Base-by-base conservation (phyloP, 257 asterid species). In the Gentiana straminea region DNA sequence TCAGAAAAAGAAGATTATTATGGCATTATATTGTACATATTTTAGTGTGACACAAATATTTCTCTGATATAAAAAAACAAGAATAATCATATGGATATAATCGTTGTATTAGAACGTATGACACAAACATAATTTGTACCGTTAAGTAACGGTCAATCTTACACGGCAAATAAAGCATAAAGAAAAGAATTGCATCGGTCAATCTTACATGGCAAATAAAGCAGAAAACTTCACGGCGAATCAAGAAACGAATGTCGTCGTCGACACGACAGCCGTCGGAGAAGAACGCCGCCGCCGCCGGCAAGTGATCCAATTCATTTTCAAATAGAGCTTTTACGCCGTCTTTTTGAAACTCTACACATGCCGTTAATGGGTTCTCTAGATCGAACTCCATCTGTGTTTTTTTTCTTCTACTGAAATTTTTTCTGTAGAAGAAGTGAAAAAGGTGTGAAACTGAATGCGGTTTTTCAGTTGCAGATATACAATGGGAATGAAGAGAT, bases 301-400 rank as follows among this genome's bases (percentile, higher is more conserved):
- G 79, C 78, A 61, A 64, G 82, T 79, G 83, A 63, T 77, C 73
- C 49, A 79, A 55, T 59, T 82, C 91, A 39, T 60, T 60, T 63
- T 77, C 71, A 70, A 82, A 79, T 75, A 79, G 86, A 46, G 76
- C 59, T 34, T 67, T 55, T 68, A 79, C 74, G 69, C 6, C 63
- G 68, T 69, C 79, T 81, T 66, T 47, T 5, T 60, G 65, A 24
- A 49, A 36, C 52, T 68, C 77, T 5, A 66, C 66, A 68, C 35
- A 52, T 37, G 53, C 58, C 60, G 75, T 74, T 33, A 76, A 56
- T 44, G 82, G 85, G 67, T 71, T 73, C 64, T 68, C 75, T 36
- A 81, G 71, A 67, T 74, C 77, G 55, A 70, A 64, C 54, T 77
- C 80, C 90, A 79, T 79, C 58, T 65, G 0, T 2, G 35, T 7